These are phyloP conservation scores for Penicillium salamii DNA, from an alignment of 495 filamentous ascomycete genomes.

Conservation along the genomic window DNA sequence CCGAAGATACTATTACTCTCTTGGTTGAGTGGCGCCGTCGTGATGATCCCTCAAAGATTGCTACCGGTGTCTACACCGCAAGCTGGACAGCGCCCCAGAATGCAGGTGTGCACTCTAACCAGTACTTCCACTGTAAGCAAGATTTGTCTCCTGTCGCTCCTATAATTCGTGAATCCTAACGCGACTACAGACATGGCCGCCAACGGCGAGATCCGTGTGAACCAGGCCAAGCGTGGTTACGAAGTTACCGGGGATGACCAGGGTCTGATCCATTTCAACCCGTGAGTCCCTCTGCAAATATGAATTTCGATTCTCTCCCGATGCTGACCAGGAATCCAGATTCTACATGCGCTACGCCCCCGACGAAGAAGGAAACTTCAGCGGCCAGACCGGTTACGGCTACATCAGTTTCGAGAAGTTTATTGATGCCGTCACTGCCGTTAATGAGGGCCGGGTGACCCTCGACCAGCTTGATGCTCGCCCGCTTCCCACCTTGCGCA, in stretches of 20 bases:
- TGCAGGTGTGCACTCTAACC: slow-evolving; percentile 89
- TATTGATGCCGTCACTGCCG: slow-evolving; percentile 75
- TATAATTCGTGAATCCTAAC: too few species aligned
- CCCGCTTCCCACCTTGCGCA: slow-evolving; percentile 79
- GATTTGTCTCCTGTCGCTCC: too few species aligned
- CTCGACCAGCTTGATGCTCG: slow-evolving; percentile 73
- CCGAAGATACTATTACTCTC: slow-evolving; percentile 91
- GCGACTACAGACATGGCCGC: slow-evolving; percentile 60
- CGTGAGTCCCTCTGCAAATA: slow-evolving; percentile 45
- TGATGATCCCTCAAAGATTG: slow-evolving; percentile 60
- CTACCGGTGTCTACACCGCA: slow-evolving; percentile 90
- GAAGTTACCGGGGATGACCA: slow-evolving; percentile 82
- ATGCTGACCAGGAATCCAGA: slow-evolving; percentile 15
- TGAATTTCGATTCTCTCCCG: not conserved
- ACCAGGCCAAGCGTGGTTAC: slow-evolving; percentile 93
- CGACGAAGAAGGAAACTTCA: slow-evolving; percentile 92
- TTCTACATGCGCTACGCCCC: slow-evolving; percentile 98
- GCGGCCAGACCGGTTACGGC: slow-evolving; percentile 86
- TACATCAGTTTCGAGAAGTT: slow-evolving; percentile 97
- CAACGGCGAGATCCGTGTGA: slow-evolving; percentile 80
- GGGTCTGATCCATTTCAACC: slow-evolving; percentile 79
- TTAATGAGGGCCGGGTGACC: slow-evolving; percentile 70
- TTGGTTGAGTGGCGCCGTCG: slow-evolving; percentile 84
- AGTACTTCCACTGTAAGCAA: slow-evolving; percentile 82
- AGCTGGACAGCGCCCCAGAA: slow-evolving; percentile 92